Base-by-base conservation (phyloP, 2,329 filamentous ascomycete species). In the Beauveria caledonica region DNA sequence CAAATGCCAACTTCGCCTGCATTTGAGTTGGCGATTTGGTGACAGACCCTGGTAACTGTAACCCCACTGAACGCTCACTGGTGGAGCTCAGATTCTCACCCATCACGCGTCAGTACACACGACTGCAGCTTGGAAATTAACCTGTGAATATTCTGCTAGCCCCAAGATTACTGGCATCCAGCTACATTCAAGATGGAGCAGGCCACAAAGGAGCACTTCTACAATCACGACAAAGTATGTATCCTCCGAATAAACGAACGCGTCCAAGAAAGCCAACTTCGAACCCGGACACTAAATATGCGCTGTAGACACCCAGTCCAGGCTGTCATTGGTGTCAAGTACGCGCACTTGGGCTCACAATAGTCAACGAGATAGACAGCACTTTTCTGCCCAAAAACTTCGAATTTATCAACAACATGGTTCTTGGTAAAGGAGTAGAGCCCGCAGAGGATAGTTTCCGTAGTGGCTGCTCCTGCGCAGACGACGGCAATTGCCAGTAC, bases 391-490 rank as follows among this genome's bases (percentile, higher is more conserved):
- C 88, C 0, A 72, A 82, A 0, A 74, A 81, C 44, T 95, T 94
- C 66, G 77, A 77, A 0, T 93, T 92, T 70, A 86, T 92, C 58
- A 76, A 86, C 7, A 72, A 79, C 1, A 86, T 84, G 10, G 75
- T 87, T 4, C 76, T 89, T 1, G 74, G 81, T 3, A 66, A 79
- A 1, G 87, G 83, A 21, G 86, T 93, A 0, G 71, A 80, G 48
- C 77, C 80, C 13, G 82, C 82, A 4, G 82, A 82, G 62, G 75
- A 77, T 52, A 86, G 80, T 29, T 88, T 90, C 59, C 81, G 85
- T 63, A 80, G 79, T 59, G 90, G 90, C 3, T 95, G 90, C 69
- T 74, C 81, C 51, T 95, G 90, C 67, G 71, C 68, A 1, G 74
- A 81, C 2, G 78, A 84, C 54, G 78, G 81, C 66, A 80, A 84